Conservation (phyloP, 345 rosid species). For the Moricandia moricandioides region DNA sequence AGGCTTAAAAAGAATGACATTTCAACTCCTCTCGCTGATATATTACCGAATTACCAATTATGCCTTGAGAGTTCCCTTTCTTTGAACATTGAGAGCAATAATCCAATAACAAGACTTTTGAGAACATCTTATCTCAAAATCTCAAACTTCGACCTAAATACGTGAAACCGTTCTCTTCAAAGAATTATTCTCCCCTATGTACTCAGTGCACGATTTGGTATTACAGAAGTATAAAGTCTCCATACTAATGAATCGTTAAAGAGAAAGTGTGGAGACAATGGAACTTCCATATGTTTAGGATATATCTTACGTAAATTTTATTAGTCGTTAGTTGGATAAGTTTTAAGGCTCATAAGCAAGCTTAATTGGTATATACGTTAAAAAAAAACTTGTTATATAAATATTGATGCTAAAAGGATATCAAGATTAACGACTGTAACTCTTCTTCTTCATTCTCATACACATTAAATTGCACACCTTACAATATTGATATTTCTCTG, state of each 20-base stretch:
- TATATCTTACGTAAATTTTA: neutral
- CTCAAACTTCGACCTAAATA: neutral
- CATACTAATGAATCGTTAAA: neutral
- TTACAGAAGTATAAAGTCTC: neutral
- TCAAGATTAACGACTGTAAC: too few relatives aligned
- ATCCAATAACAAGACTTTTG: neutral
- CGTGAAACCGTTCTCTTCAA: neutral
- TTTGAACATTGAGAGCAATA: neutral
- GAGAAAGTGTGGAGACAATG: neutral
- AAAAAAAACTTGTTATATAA: neutral
- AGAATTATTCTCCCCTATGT: neutral
- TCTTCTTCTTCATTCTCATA: too few relatives aligned
- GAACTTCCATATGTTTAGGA: neutral
- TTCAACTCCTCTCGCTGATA: neutral
- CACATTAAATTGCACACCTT: too few relatives aligned
- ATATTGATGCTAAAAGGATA: too few relatives aligned
- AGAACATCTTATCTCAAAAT: neutral
- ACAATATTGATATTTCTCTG: too few relatives aligned
- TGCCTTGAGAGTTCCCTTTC: neutral
- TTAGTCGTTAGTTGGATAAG: neutral
- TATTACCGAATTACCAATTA: neutral
- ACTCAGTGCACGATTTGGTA: neutral
- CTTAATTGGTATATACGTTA: neutral
- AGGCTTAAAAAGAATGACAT: neutral
- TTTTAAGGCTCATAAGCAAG: neutral